These are phyloP conservation scores for Botrytis elliptica DNA, from an alignment of 2,329 filamentous ascomycete genomes.

Conservation along the genomic window DNA sequence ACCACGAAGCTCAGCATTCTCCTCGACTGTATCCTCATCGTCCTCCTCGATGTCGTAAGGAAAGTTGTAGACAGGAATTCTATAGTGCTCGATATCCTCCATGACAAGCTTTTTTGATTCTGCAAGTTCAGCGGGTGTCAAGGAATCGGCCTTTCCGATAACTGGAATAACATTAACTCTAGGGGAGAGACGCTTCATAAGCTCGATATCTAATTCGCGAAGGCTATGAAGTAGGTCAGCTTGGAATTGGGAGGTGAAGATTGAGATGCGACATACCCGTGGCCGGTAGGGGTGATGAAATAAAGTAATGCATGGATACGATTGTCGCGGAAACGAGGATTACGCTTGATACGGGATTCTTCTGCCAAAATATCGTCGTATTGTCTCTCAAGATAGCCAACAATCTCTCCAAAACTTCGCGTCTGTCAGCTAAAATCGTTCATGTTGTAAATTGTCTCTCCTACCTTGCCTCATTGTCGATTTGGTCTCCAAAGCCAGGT, in stretches of 20 bases:
- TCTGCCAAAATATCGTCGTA: slow-evolving; percentile 99
- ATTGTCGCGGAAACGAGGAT: slow-evolving; percentile 98
- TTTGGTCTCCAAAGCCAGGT: slow-evolving; percentile 96
- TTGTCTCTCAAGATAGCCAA: slow-evolving; percentile 97
- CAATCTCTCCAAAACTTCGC: slow-evolving; percentile 89
- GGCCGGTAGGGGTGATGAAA: slow-evolving; percentile 98
- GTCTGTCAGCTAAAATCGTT: slow-evolving; percentile 34
- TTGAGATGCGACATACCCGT: slow-evolving; percentile 63
- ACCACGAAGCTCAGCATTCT: slow-evolving; percentile 95
- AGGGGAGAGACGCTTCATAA: slow-evolving; percentile 98
- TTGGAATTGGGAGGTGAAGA: background rate
- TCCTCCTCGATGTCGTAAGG: slow-evolving; percentile 99
- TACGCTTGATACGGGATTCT: slow-evolving; percentile 99
- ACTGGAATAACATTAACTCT: slow-evolving; percentile 99
- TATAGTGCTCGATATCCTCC: slow-evolving; percentile 99
- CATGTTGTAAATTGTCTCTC: slow-evolving; percentile 27
- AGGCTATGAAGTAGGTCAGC: slow-evolving; percentile 56
- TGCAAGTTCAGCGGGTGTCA: slow-evolving; percentile 92
- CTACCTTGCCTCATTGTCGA: slow-evolving; percentile 97
- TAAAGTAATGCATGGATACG: slow-evolving; percentile 97
- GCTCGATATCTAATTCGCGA: slow-evolving; percentile 97
- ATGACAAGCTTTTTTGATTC: slow-evolving; percentile 99
- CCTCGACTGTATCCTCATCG: slow-evolving; percentile 97
- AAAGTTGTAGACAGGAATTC: slow-evolving; percentile 99
- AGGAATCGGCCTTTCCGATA: slow-evolving; percentile 96